Evolutionary conservation across 2,329 filamentous ascomycete genomes (phyloP), one percentile per base, ranked within the genome.

Genomic region (Alternaria gansuensis): DNA sequence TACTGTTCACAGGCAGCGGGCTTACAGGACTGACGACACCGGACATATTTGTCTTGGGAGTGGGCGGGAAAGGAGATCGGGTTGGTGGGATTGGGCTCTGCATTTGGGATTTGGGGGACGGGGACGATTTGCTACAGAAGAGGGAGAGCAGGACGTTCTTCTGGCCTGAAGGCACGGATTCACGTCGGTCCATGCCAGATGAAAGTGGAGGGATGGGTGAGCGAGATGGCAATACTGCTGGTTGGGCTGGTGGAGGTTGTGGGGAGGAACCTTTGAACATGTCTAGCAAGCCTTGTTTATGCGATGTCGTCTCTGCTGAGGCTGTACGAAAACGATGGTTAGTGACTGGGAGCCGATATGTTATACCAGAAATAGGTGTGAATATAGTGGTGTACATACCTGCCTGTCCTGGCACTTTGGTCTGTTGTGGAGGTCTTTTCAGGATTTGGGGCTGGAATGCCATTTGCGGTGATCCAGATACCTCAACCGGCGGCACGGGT

Each of bases 1-100:
- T 72, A 6, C 67, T 66, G 45, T 69, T 70, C n/a, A 64, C 62
- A 5, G 70, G 74, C 4, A 78, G 57, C 6, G 77, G 77, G 51
- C 73, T 76, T 4, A 79, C 76, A 0, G 77, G 77, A 56, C 76
- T 78, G 28, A 75, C 73, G 17, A 78, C 36, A 21, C 75, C 75
- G n/a, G 76, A 77, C 62, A 74, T 67, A 5, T 61, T 50, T 9
- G 56, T 70, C 50, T 74, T 74, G 2, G 73, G 73, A 21, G 70
- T 73, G 0, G 72, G 72, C 6, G 72, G 68, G 7, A 71, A 68
- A 1, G 73, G 65, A 1, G 60, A 66, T 4, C 64, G 62, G 5
- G 59, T 51, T 28, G 64, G 60, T 10, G 68, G 63, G 1, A 67
- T 29, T 0, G 73, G 69, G 31, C 64, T 68, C n/a, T 64, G 66